Percentiles rank a stretch among this genome's conserved stretches.
phyloP scores from a whole-genome alignment of 768 basidiomycete species.

The Rhodosporidiobolus sp. region DNA sequence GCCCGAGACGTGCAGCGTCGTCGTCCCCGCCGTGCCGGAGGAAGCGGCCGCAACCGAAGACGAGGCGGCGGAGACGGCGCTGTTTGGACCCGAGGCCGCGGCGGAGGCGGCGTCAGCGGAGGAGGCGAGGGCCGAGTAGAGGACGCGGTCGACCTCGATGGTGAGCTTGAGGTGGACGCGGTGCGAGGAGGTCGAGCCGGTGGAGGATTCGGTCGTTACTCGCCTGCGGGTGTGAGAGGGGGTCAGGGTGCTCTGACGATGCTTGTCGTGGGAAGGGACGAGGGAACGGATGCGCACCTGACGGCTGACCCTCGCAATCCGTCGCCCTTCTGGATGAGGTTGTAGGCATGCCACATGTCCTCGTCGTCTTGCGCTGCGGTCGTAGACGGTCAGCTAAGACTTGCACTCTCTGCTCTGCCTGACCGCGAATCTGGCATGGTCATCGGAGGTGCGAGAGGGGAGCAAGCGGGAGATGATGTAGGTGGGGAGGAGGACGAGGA shows the following conservation, averaged over 20 bases:
- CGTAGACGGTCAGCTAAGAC: constrained; percentile 4
- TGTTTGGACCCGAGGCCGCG: constrained; percentile 52
- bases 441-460: background rate
- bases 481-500: background rate
- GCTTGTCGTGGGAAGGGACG: background rate
- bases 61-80: constrained; percentile 44
- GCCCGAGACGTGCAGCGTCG: constrained; percentile 76
- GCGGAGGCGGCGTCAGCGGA: constrained; percentile 48
- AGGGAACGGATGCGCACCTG: constrained; percentile 2
- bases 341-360: constrained; percentile 99
- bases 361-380: constrained; percentile 79
- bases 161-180: constrained; percentile 82
- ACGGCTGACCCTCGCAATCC: constrained; percentile 33
- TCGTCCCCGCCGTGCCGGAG: constrained; percentile 43
- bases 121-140: constrained; percentile 71
- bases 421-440: background rate
- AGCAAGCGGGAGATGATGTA: background rate
- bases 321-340: constrained; percentile 67
- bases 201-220: constrained; percentile 81
- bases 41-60: constrained; percentile 49
- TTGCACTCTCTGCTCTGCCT: background rate
- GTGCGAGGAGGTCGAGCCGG: constrained; percentile 89
- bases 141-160: constrained; percentile 70
- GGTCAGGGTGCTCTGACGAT: background rate
- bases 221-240: constrained; percentile 49